These are phyloP conservation scores for Gaeumannomyces sp. DNA, from an alignment of 2,329 filamentous ascomycete genomes.

Conservation along the genomic window DNA sequence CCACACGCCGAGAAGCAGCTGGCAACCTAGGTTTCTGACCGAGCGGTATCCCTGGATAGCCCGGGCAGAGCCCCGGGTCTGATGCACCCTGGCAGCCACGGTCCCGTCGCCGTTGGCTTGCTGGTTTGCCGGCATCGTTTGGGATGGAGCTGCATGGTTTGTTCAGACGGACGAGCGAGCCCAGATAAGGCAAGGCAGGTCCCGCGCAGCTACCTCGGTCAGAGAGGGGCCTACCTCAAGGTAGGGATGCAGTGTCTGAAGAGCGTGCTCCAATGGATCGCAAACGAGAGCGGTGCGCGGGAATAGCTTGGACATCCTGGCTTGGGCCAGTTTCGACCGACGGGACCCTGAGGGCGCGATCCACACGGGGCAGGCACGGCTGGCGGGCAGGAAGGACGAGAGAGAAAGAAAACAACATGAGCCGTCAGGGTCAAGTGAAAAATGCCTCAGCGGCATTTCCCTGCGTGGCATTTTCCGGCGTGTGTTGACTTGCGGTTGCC, in stretches of 20 bases:
- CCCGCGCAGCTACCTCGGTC: not conserved
- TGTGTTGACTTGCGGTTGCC: not conserved
- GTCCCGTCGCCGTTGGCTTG: not conserved
- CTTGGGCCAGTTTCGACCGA: not conserved
- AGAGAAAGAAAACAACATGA: not conserved
- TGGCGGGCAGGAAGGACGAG: not conserved
- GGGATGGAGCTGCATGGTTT: not conserved
- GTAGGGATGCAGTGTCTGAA: not conserved
- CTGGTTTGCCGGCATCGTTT: constrained; percentile 2
- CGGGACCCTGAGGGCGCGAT: not conserved
- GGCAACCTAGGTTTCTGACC: not conserved
- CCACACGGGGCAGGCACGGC: not conserved
- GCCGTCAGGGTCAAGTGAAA: not conserved
- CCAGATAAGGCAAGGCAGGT: not conserved
- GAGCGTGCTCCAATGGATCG: too few species aligned
- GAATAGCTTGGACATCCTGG: not conserved
- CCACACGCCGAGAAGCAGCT: not conserved
- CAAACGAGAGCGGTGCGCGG: not conserved
- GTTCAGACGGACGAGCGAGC: not conserved
- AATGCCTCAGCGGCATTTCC: constrained; percentile 7
- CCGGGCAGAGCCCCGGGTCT: not conserved
- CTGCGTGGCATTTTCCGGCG: not conserved
- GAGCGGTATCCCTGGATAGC: not conserved
- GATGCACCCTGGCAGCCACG: not conserved
- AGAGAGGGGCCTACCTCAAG: not conserved